Percentiles rank a stretch among this genome's conserved stretches.
phyloP scores from a whole-genome alignment of 192 early-diverging fungal species.

The Diversispora epigaea region DNA sequence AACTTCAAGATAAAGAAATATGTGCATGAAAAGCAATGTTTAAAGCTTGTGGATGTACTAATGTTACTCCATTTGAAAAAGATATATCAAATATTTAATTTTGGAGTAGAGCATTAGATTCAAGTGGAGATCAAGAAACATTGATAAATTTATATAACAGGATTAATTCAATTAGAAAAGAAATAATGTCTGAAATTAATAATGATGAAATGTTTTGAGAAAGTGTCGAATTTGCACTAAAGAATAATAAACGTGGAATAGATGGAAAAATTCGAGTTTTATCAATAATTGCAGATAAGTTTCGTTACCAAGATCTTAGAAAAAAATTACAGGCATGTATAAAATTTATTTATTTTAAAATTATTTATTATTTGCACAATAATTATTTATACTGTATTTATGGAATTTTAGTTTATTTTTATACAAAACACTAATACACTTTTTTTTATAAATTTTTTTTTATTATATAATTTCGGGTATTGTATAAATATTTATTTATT shows the following conservation, averaged over 20 bases:
- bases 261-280: not conserved
- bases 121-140: not conserved
- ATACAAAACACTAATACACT: too few species aligned
- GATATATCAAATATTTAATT: not conserved
- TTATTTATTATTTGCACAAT: not conserved
- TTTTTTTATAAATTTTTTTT: too few species aligned
- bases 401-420: too few species aligned
- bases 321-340: constrained; percentile 6
- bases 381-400: too few species aligned
- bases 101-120: not conserved
- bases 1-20: too few species aligned
- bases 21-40: too few species aligned
- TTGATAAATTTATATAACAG: too few species aligned
- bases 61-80: not conserved
- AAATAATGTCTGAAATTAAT: not conserved
- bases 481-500: too few species aligned
- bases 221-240: not conserved
- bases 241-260: constrained; percentile 1
- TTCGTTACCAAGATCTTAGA: not conserved
- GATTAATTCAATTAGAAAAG: not conserved
- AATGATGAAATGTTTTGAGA: not conserved
- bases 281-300: constrained; percentile 1
- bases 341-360: not conserved
- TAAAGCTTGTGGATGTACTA: too few species aligned
- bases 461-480: too few species aligned